Conservation (phyloP, 2,329 filamentous ascomycete genomes). For the Coniochaeta ligniaria region DNA sequence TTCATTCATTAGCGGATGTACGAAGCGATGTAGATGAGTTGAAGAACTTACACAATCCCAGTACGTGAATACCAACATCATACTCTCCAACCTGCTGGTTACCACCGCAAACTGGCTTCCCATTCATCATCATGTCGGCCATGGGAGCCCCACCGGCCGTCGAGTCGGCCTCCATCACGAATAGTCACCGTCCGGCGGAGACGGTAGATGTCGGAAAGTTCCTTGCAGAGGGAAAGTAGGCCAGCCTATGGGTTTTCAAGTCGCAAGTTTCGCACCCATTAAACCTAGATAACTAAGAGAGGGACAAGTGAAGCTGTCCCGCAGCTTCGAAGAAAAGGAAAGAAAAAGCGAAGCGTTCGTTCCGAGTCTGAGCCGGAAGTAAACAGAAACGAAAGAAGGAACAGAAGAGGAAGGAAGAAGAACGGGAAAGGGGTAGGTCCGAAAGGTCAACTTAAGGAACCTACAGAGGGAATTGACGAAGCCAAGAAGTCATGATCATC, state of each 20-base stretch:
- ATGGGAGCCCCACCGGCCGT: neutral
- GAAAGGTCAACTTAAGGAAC: slow-evolving; percentile 14
- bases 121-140: slow-evolving; percentile 12
- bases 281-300: slow-evolving; percentile 12
- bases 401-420: slow-evolving; percentile 10
- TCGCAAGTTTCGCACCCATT: neutral
- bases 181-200: neutral
- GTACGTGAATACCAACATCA: slow-evolving; percentile 32
- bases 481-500: slow-evolving; percentile 10
- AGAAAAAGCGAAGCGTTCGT: slow-evolving; percentile 13
- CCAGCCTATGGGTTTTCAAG: neutral
- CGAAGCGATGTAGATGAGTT: neutral
- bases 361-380: slow-evolving; percentile 9
- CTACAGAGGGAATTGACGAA: slow-evolving; percentile 7
- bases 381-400: slow-evolving; percentile 6
- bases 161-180: slow-evolving; percentile 4
- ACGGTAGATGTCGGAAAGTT: neutral
- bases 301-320: slow-evolving; percentile 25
- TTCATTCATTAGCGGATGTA: slow-evolving; percentile 3
- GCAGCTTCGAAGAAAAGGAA: slow-evolving; percentile 24
- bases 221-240: neutral
- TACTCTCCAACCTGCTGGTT: slow-evolving; percentile 29
- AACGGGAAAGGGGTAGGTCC: slow-evolving; percentile 13
- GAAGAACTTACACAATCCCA: slow-evolving; percentile 30
- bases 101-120: slow-evolving; percentile 32